Base-by-base conservation (phyloP, 140 eudicot genomes). In the Oenanthe javanica region DNA sequence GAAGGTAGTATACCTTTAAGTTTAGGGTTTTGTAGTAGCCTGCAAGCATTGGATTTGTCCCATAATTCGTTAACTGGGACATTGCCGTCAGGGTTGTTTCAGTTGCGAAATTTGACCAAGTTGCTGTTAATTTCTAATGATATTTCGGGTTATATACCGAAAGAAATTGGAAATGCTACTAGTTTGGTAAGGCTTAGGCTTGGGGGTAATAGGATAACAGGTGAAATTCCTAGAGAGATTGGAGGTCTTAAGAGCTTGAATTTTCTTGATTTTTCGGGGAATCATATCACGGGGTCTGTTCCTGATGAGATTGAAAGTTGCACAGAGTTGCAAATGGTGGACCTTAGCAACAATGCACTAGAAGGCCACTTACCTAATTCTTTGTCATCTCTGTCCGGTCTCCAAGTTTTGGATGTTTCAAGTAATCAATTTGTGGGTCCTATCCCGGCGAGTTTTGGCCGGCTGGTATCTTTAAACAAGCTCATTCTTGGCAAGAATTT, bases 61-160 rank as follows among this genome's bases (percentile, higher is more conserved):
- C 97, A 90, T 75, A 92, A 92, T 80, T 87, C 96, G 10, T 87
- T 92, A 38, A 92, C 96, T 38, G 97, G 97, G 51, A 88, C 84
- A 75, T 59, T 92, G 77, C 97, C 97, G 21, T 80, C 96, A 0
- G 90, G 82, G 51, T 81, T 92, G 86, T 92, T 92, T 61, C 86
- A 87, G 38, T 71, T 92, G 10, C 81, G 78, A 63, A 92, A 92
- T 47, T 88, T 92, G 6, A 92, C 93, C 0, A 92, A 92, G 77
- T 81, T 92, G 84, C 88, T 92, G 19, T 50, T 92, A 48, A 86
- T 92, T 84, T 86, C 93, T 3, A 92, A 92, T 48, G 93, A 92
- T 57, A 83, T 92, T 54, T 92, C 97, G 54, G 97, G 97, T 67
- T 75, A 89, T 0, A 75, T 92, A 50, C 96, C 97, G 0, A 85